Percentiles rank a stretch among this genome's conserved stretches.
Conservation (phyloP, 1,284 basidiomycete genomes). For the Fomitopsis pinicola region DNA sequence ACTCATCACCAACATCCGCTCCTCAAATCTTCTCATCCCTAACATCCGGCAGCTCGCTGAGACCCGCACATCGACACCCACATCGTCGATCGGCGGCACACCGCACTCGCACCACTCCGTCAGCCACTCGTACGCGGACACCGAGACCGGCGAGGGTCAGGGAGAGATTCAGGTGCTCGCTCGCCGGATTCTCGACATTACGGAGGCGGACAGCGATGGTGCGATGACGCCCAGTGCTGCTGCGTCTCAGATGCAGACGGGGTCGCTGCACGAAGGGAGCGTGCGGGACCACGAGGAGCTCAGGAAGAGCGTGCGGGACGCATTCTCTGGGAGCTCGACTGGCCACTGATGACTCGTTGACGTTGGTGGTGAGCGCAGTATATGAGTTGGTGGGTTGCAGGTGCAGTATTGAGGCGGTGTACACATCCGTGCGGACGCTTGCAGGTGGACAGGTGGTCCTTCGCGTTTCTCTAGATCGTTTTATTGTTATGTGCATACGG, state of each 20-base stretch:
- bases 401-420: background rate
- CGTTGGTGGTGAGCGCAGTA: background rate
- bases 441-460: background rate
- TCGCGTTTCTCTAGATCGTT: background rate
- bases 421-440: background rate
- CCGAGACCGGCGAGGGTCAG: constrained; percentile 78
- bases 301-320: constrained; percentile 73
- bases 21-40: constrained; percentile 74
- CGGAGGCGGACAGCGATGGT: constrained; percentile 67
- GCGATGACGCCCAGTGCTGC: constrained; percentile 55
- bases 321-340: constrained; percentile 42
- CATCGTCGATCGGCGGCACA: constrained; percentile 65
- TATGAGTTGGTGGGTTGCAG: background rate
- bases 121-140: constrained; percentile 71
- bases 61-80: constrained; percentile 68
- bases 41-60: constrained; percentile 81
- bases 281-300: constrained; percentile 73
- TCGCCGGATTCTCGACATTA: constrained; percentile 80
- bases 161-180: constrained; percentile 86
- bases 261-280: constrained; percentile 48
- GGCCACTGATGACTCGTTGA: constrained; percentile 21
- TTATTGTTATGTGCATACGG: background rate
- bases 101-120: constrained; percentile 70
- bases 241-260: constrained; percentile 60
- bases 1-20: constrained; percentile 85